Evolutionary conservation across 768 basidiomycete genomes (phyloP).

Genomic region (Clitopilus hobsonii): DNA sequence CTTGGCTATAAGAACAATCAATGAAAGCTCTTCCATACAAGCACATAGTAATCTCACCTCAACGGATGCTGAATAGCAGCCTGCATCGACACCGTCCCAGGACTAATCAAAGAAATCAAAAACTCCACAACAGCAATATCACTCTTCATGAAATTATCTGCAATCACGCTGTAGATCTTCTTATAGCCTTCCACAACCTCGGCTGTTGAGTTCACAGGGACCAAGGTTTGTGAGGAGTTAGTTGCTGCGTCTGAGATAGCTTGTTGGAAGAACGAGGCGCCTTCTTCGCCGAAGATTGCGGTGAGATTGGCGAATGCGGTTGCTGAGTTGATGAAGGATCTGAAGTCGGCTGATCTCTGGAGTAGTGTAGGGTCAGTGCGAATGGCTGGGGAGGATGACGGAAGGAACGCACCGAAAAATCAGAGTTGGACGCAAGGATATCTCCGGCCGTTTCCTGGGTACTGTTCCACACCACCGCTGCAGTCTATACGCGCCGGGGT

Average conservation of each 20-base stretch:
- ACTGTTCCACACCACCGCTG: slow-evolving; percentile 11
- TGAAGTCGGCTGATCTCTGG: slow-evolving; percentile 31
- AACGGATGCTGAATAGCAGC: slow-evolving; percentile 63
- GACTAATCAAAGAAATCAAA: slow-evolving; percentile 35
- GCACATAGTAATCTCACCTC: slow-evolving; percentile 28
- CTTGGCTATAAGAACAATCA: slow-evolving; percentile 32
- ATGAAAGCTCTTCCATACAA: background rate
- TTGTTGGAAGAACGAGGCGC: background rate
- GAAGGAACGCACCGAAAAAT: slow-evolving; percentile 22
- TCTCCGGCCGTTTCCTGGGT: slow-evolving; percentile 29
- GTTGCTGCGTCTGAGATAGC: background rate
- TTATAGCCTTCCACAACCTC: slow-evolving; percentile 51
- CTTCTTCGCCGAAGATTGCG: slow-evolving; percentile 29
- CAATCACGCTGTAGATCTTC: slow-evolving; percentile 44
- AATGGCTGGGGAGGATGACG: background rate
- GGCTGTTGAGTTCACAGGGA: slow-evolving; percentile 33
- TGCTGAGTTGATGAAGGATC: slow-evolving; percentile 60
- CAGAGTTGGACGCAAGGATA: slow-evolving; percentile 20
- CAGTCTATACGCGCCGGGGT: slow-evolving; percentile 6
- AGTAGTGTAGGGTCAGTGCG: background rate
- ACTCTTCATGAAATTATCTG: slow-evolving; percentile 29
- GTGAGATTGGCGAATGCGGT: slow-evolving; percentile 56
- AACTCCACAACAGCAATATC: slow-evolving; percentile 54
- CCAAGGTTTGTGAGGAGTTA: slow-evolving; percentile 16
- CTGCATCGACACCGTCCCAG: slow-evolving; percentile 47